Conservation (phyloP, 2,329 filamentous ascomycete species). For the Fusarium oligoseptatum region DNA sequence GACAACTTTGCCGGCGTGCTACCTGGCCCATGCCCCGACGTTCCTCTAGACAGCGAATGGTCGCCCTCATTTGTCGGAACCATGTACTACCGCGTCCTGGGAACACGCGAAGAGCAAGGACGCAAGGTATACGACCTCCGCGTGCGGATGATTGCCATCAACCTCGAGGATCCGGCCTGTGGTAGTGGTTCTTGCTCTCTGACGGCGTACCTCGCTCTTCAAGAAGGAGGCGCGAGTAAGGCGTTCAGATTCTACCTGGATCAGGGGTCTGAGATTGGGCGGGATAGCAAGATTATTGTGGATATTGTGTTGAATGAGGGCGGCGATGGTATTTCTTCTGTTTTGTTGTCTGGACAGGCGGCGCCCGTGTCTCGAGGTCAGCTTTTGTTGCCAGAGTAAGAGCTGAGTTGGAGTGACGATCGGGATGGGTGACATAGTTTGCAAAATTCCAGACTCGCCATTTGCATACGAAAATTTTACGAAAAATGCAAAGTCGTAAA, state of each 20-base stretch:
- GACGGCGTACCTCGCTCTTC: not conserved
- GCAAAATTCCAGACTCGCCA: too few relatives aligned
- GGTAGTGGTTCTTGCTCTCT: not conserved
- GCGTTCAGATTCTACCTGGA: constrained; percentile 1
- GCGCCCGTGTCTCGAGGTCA: constrained; percentile 18
- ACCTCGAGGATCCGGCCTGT: not conserved
- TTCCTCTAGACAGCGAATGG: not conserved
- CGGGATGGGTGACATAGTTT: too few relatives aligned
- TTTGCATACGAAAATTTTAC: not conserved
- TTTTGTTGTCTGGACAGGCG: constrained; percentile 26
- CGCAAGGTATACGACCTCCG: not conserved
- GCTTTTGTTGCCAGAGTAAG: constrained; percentile 9
- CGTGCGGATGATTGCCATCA: constrained; percentile 1
- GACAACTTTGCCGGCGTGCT: constrained; percentile 11
- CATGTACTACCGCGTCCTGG: constrained; percentile 2
- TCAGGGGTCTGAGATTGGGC: not conserved
- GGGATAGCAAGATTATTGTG: constrained; percentile 14
- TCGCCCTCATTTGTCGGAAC: not conserved
- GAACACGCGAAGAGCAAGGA: not conserved
- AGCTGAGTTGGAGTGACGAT: not conserved
- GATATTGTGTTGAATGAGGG: constrained; percentile 4
- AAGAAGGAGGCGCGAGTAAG: not conserved
- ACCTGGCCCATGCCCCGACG: not conserved
- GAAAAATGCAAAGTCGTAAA: not conserved
- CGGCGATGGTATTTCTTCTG: constrained; percentile 1